Evolutionary conservation across 2,329 filamentous ascomycete species (phyloP), one percentile per base, ranked within the genome.

Genomic region (Delphinella strobiligena): DNA sequence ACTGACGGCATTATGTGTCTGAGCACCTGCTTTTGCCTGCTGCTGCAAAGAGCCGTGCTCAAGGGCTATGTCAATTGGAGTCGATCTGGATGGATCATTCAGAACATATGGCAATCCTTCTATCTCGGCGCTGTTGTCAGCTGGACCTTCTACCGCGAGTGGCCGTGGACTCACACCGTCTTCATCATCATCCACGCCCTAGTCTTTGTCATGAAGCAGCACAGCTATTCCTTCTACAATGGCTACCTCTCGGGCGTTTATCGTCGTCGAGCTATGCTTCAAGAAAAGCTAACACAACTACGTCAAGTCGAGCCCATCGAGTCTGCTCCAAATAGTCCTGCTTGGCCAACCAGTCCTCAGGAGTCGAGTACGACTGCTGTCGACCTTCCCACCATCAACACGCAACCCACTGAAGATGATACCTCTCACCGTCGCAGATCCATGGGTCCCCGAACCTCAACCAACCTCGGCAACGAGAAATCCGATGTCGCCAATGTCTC

Each of bases 81-180:
- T 44, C 61, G 68, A 12, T 60, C 67, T 5, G 83, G 82, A 2
- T 87, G 82, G 82, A 69, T 86, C 17, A 61, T 86, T 19, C 82
- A 88, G 53, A 80, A 81, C 52, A 61, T 80, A 1, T 88, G 82
- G 82, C 79, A 89, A 61, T 63, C 67, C 0, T 45, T 66, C 11
- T 87, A 80, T 49, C 69, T 86, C 9, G 68, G 63, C 3, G 66
- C 66, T 7, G 71, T 80, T 3, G 63, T 87, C 4, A 72, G 70
- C 37, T 74, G 81, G 63, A 80, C 81, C 0, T 69, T 81, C 36
- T 70, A 77, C 52, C 71, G 82, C 4, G 74, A 85, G 37, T 89
- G 82, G 83, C 80, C 82, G 1, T 88, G 83, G 83, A 84, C 82
- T 11, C 82, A 86, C 51, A 84, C 80, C 2, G 78, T 86, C 14